These are phyloP conservation scores for Cercospora sojina DNA, from an alignment of 2,329 filamentous ascomycete genomes.

Conservation along the genomic window DNA sequence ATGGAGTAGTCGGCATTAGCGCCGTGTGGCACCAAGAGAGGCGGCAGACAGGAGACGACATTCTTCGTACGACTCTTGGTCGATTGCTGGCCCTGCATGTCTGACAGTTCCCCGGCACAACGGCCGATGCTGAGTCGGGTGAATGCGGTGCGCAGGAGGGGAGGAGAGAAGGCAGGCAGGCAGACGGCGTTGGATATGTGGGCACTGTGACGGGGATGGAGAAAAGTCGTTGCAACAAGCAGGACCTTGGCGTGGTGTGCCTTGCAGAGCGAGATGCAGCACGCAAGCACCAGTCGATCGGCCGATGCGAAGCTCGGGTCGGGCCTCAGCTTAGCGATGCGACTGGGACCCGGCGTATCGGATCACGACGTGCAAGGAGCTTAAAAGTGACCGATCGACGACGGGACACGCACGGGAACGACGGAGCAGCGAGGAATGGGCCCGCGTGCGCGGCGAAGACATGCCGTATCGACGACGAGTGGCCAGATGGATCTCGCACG, in stretches of 20 bases:
- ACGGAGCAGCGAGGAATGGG: not conserved
- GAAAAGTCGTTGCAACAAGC: not conserved
- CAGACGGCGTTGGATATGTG: not conserved
- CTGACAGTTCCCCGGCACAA: not conserved
- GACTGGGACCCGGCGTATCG: not conserved
- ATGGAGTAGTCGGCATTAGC: not conserved
- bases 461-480: not conserved
- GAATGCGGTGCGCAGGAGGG: not conserved
- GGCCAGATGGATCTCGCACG: not conserved
- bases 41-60: not conserved
- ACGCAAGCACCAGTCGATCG: not conserved
- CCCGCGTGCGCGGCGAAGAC: not conserved
- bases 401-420: not conserved
- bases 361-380: constrained; percentile 3
- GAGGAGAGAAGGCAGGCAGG: not conserved
- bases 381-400: not conserved
- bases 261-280: not conserved
- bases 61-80: not conserved
- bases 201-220: not conserved
- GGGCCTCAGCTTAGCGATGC: not conserved
- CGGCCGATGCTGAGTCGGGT: not conserved
- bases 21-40: not conserved
- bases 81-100: not conserved
- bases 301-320: not conserved
- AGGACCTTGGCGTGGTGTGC: not conserved